Evolutionary conservation across 257 asterid species (phyloP).

Genomic region (Nicotiana undulata): DNA sequence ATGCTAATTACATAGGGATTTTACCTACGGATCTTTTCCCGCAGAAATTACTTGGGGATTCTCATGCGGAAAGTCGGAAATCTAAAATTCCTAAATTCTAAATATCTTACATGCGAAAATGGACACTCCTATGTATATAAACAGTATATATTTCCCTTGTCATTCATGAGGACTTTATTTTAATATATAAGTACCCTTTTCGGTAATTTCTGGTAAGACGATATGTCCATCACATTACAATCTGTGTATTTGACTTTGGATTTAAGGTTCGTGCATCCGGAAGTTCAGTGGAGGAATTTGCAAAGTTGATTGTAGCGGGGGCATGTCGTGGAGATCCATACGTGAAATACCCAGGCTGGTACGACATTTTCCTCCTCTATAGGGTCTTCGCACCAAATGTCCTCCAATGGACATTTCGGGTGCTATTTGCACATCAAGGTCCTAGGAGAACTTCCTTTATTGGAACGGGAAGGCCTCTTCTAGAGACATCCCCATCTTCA

Average conservation of each 20-base stretch:
- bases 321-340: conserved; percentile 75
- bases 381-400: conserved; percentile 70
- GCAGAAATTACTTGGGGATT: no score
- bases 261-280: conserved; percentile 55
- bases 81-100: no score
- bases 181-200: not conserved
- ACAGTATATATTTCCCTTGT: not conserved
- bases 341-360: conserved; percentile 80
- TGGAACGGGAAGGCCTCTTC: conserved; percentile 59
- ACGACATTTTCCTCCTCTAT: conserved; percentile 61
- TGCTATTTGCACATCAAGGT: conserved; percentile 42
- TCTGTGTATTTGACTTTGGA: not conserved
- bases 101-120: no score
- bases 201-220: not conserved
- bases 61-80: no score
- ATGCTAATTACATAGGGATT: no score
- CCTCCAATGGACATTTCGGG: conserved; percentile 62
- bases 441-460: conserved; percentile 53
- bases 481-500: conserved; percentile 31
- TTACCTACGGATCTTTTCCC: no score
- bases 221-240: not conserved
- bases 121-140: no score
- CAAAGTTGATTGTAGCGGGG: conserved; percentile 62
- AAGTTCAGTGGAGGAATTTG: conserved; percentile 70
- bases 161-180: not conserved